A percentile compares a stretch with the other conserved stretches of the same genome.
phyloP scores from a whole-genome alignment of 208 protist species.

The Trypanosoma cruzi region DNA sequence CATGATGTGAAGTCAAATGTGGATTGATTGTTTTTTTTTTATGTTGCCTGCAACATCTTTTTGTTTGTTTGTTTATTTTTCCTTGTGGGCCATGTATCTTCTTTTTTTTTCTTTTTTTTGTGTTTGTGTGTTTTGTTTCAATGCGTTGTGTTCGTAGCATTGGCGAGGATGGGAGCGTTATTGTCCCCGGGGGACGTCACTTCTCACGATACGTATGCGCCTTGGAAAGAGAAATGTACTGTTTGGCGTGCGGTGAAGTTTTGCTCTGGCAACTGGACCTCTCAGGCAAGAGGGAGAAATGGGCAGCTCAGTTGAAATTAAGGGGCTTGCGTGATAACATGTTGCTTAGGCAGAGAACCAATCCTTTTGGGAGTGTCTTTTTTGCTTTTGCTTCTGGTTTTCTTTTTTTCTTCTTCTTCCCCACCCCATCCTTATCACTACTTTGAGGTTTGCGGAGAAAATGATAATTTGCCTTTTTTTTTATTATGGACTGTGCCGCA shows the following conservation, averaged over 20 bases:
- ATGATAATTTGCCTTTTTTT: too few relatives aligned
- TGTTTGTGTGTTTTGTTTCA: neutral
- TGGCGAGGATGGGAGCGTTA: neutral
- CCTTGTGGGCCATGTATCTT: neutral
- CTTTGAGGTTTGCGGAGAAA: neutral
- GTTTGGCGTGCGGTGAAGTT: neutral
- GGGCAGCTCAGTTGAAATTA: too few relatives aligned
- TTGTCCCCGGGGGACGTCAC: neutral
- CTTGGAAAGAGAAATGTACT: neutral
- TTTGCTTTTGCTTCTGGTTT: too few relatives aligned
- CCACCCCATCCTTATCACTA: too few relatives aligned
- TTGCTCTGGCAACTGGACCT: neutral
- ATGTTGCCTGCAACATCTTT: neutral
- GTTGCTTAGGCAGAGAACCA: too few relatives aligned
- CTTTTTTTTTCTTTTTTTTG: neutral
- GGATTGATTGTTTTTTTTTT: neutral
- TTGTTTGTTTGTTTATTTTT: constrained; percentile 7
- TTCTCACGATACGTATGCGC: neutral
- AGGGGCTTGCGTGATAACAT: too few relatives aligned
- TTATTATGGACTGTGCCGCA: neutral
- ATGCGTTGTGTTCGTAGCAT: neutral
- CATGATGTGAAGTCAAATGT: constrained; percentile 14
- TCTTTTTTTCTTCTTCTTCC: too few relatives aligned
- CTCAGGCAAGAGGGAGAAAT: too few relatives aligned
- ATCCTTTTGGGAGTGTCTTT: too few relatives aligned